Percentiles rank a stretch among this genome's conserved stretches.
phyloP scores from a whole-genome alignment of 352 stramenopile species.

The Elongisporangium prolatum region DNA sequence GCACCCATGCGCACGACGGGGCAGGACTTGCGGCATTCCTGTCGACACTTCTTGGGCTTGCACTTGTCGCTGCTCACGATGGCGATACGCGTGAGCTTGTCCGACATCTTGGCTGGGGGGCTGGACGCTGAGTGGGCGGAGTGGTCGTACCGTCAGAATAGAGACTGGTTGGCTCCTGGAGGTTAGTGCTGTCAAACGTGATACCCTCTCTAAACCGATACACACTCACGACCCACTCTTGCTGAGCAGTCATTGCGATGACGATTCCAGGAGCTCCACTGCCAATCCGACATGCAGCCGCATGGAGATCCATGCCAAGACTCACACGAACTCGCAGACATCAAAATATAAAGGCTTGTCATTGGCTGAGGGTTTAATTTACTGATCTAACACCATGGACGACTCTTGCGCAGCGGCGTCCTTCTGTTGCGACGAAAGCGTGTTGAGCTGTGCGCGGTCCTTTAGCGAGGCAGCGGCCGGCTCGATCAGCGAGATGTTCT shows the following conservation, averaged over 20 bases:
- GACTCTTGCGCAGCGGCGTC: conserved; percentile 49
- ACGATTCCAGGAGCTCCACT: background rate
- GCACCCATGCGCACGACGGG: conserved; percentile 96
- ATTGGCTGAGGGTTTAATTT: conserved; percentile 49
- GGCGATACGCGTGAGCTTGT: conserved; percentile 97
- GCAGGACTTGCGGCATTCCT: conserved; percentile 99
- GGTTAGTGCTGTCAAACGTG: conserved; percentile 1
- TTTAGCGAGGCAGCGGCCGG: conserved; percentile 64
- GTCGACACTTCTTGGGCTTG: conserved; percentile 98
- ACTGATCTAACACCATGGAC: conserved; percentile 87
- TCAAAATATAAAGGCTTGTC: conserved; percentile 2
- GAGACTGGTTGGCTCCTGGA: conserved; percentile 16
- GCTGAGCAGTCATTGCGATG: background rate
- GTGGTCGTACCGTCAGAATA: conserved; percentile 16
- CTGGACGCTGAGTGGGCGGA: background rate
- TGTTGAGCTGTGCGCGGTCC: conserved; percentile 76
- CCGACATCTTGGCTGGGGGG: conserved; percentile 44
- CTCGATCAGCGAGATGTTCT: conserved; percentile 86
- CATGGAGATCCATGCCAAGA: background rate
- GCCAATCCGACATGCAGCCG: background rate
- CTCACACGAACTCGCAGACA: background rate
- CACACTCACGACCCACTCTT: background rate
- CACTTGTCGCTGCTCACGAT: conserved; percentile 98
- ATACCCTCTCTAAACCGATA: conserved; percentile 4
- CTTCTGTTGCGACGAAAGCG: conserved; percentile 35